Base-by-base conservation (phyloP, 371 early-diverging fungal genomes). In the Capillidium rhysosporum region DNA sequence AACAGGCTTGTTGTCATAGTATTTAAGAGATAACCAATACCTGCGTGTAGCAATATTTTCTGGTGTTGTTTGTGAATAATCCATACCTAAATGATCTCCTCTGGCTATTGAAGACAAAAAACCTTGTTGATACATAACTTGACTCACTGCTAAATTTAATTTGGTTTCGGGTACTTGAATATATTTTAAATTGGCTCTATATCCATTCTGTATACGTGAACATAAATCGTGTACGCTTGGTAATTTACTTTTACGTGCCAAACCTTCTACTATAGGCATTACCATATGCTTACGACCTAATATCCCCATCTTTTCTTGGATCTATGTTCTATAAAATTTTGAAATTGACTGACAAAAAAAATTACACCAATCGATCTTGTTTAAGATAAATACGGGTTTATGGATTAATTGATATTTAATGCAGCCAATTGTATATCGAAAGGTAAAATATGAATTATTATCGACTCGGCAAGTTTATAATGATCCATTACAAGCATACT, bases 11-110 rank as follows among this genome's bases (percentile, higher is more conserved):
- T 89, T 86, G 53, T 86, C 76, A 58, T 79, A 72, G 76, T 93
- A 95, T 69, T 95, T 95, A 51, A 95, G 76, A 38, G 80, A 73
- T 25, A 95, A 76, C 96, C 96, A 95, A 40, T 93, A 71, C 14
- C 90, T 76, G 40, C 89, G 78, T 18, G 80, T 80, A 5, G 93
- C 89, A 26, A 89, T 67, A 58, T 92, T 92, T 55, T 79, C 76
- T 54, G 80, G 75, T 18, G 82, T 84, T 46, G 83, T 84, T 18
- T 86, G 78, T 21, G 84, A 82, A 63, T 77, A 79, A 59, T 80
- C 79, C 43, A 84, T 81, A 25, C 82, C 85, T 25, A 71, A 46
- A 62, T 80, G 78, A 57, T 84, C 79, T 45, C 96, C 96, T 30
- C 84, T 73, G 28, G 67, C 67, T 40, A 92, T 77, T 10, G 82